A percentile compares a stretch with the other conserved stretches of the same genome.
Evolutionary conservation across 2,329 filamentous ascomycete species (phyloP).

Genomic region (Thielaviopsis euricoi): DNA sequence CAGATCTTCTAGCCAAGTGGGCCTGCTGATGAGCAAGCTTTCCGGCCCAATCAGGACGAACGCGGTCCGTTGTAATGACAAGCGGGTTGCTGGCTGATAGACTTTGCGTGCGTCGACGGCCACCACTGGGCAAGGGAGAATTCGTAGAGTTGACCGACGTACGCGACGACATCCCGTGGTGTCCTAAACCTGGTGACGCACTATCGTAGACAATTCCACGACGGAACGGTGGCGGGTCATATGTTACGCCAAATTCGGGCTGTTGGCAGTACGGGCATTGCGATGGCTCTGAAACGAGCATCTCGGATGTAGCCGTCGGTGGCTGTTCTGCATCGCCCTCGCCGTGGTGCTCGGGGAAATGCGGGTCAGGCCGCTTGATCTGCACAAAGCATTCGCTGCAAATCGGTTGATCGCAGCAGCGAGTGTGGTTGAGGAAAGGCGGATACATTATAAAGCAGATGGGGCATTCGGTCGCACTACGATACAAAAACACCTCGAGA

Average conservation of each 20-base stretch:
- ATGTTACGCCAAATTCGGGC: slow-evolving; percentile 91
- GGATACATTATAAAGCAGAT: slow-evolving; percentile 96
- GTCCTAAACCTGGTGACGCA: slow-evolving; percentile 27
- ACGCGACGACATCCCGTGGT: slow-evolving; percentile 70
- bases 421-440: slow-evolving; percentile 80
- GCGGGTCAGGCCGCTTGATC: slow-evolving; percentile 86
- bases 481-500: slow-evolving; percentile 85
- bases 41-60: slow-evolving; percentile 86
- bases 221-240: slow-evolving; percentile 75
- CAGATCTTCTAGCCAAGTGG: slow-evolving; percentile 71
- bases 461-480: slow-evolving; percentile 76
- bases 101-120: slow-evolving; percentile 34
- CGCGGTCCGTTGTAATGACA: slow-evolving; percentile 81
- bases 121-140: slow-evolving; percentile 24
- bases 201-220: slow-evolving; percentile 55
- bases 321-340: slow-evolving; percentile 24
- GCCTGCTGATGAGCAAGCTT: slow-evolving; percentile 75
- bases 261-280: slow-evolving; percentile 91
- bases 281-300: slow-evolving; percentile 79
- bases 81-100: slow-evolving; percentile 69
- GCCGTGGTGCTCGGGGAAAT: slow-evolving; percentile 66
- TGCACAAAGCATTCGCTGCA: slow-evolving; percentile 99
- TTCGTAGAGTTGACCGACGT: slow-evolving; percentile 54
- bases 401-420: slow-evolving; percentile 90
- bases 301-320: slow-evolving; percentile 26